phyloP scores from a whole-genome alignment of 1,284 basidiomycete species.

The Flammula alnicola region DNA sequence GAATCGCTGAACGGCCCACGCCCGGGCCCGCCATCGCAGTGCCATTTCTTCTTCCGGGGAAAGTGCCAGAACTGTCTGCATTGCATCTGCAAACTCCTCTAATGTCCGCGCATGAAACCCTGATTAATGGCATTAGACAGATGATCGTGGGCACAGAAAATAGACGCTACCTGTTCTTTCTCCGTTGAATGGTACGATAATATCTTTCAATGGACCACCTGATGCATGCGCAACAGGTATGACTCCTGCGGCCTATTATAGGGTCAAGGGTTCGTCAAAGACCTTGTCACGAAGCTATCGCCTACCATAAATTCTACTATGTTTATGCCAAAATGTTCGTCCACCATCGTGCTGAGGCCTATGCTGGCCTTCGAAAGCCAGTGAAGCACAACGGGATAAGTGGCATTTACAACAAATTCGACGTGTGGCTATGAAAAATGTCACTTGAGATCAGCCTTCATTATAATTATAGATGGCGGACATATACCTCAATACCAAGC shows the following conservation, averaged over 20 bases:
- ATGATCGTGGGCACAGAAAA: slow-evolving; percentile 2
- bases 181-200: slow-evolving; percentile 80
- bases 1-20: slow-evolving; percentile 73
- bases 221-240: slow-evolving; percentile 94
- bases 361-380: slow-evolving; percentile 79
- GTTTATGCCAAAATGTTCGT: slow-evolving; percentile 99
- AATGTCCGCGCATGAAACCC: slow-evolving; percentile 84
- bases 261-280: neutral
- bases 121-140: slow-evolving; percentile 29
- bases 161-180: slow-evolving; percentile 64
- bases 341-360: slow-evolving; percentile 96
- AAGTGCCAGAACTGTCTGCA: slow-evolving; percentile 72
- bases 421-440: slow-evolving; percentile 59
- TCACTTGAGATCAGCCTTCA: neutral
- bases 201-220: slow-evolving; percentile 91
- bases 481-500: slow-evolving; percentile 66
- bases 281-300: slow-evolving; percentile 5
- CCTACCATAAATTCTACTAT: slow-evolving; percentile 96
- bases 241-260: slow-evolving; percentile 83
- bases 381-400: slow-evolving; percentile 71
- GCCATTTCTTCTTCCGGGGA: slow-evolving; percentile 55
- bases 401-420: slow-evolving; percentile 84
- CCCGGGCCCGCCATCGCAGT: slow-evolving; percentile 73
- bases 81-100: slow-evolving; percentile 71
- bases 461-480: neutral